Evolutionary conservation across 2,329 filamentous ascomycete genomes (phyloP).

Genomic region (Hirsutella rhossiliensis): DNA sequence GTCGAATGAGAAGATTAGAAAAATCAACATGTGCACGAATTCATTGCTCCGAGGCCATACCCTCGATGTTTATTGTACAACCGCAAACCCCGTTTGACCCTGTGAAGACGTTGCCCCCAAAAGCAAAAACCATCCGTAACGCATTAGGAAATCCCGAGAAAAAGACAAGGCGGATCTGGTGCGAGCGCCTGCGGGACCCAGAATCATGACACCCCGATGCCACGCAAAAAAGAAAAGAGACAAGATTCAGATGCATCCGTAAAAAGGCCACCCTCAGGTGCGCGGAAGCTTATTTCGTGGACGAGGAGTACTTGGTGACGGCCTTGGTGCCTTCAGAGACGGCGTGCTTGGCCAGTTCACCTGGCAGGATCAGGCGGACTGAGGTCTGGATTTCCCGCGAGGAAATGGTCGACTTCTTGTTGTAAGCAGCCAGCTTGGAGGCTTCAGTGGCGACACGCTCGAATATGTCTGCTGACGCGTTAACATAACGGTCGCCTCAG

Average conservation of each 20-base stretch:
- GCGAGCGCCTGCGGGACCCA: conserved; percentile 32
- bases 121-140: conserved; percentile 60
- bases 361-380: conserved; percentile 92
- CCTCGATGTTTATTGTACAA: conserved; percentile 61
- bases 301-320: conserved; percentile 99
- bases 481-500: not conserved
- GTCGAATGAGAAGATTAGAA: not conserved
- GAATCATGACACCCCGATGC: conserved; percentile 47
- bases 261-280: not conserved
- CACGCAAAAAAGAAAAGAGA: conserved; percentile 36
- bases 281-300: conserved; percentile 79
- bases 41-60: conserved; percentile 50
- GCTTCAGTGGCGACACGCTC: conserved; percentile 98
- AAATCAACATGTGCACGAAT: conserved; percentile 40
- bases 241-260: not conserved
- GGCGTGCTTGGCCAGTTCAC: conserved; percentile 98
- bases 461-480: conserved; percentile 70
- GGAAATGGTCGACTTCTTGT: conserved; percentile 99
- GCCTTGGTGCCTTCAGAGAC: conserved; percentile 99
- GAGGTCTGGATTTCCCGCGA: conserved; percentile 99
- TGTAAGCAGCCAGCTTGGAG: conserved; percentile 98
- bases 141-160: conserved; percentile 51
- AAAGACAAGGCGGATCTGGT: conserved; percentile 14
- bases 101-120: conserved; percentile 58
- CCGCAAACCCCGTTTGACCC: conserved; percentile 58